A percentile compares a stretch with the other conserved stretches of the same genome.
phyloP scores from a whole-genome alignment of 257 asterid species.

The Solanum sejunctum region DNA sequence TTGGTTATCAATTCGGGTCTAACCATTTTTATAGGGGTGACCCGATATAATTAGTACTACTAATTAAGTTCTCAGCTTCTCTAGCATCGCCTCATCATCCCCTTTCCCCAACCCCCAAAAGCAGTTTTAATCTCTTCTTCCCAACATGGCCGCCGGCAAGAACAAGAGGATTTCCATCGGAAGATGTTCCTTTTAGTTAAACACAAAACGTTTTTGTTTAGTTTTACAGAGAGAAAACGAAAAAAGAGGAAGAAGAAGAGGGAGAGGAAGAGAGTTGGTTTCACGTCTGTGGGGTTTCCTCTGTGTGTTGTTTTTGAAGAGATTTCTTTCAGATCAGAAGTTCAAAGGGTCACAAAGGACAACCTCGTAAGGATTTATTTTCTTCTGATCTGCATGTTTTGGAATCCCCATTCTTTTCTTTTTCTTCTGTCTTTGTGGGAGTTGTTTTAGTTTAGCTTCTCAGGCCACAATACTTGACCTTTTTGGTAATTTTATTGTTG shows the following conservation, averaged over 20 bases:
- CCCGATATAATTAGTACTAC: no score
- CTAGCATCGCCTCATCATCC: not conserved
- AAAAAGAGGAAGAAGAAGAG: not conserved
- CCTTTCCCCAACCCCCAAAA: not conserved
- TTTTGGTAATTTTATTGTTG: not conserved
- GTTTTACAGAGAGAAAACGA: not conserved
- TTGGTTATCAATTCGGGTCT: no score
- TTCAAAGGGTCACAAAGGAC: not conserved
- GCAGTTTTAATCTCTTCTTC: not conserved
- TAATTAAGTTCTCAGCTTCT: not conserved
- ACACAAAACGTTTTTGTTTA: not conserved
- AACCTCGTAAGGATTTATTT: not conserved
- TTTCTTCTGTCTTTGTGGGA: not conserved
- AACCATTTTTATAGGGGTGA: no score
- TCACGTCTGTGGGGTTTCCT: slow-evolving; percentile 4
- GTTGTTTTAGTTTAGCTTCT: not conserved
- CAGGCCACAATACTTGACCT: not conserved
- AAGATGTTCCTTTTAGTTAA: not conserved
- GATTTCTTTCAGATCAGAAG: slow-evolving; percentile 10
- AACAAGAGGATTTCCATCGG: no score
- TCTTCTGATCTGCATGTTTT: not conserved
- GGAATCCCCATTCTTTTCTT: not conserved
- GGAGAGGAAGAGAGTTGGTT: not conserved
- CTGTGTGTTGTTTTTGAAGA: slow-evolving; percentile 2
- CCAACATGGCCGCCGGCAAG: slow-evolving; percentile 19